phyloP scores from a whole-genome alignment of 371 early-diverging fungal species.

The Haplosporangium sp. region DNA sequence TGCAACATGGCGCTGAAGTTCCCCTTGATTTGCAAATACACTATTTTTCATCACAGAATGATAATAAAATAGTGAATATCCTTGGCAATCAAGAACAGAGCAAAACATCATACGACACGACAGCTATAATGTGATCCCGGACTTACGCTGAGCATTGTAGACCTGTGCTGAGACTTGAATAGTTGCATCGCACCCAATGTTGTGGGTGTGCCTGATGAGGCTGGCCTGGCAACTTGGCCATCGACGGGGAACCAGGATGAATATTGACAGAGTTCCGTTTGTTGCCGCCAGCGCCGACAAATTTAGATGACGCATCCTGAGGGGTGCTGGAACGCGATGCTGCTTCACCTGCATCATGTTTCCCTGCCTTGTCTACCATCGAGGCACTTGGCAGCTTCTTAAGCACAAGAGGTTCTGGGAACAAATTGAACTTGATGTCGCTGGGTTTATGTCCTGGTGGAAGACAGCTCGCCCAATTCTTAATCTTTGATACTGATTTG shows the following conservation, averaged over 20 bases:
- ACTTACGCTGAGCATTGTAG: constrained; percentile 49
- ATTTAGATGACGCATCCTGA: constrained; percentile 9
- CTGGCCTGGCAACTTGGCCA: constrained; percentile 2
- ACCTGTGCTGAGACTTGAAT: constrained; percentile 33
- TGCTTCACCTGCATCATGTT: constrained; percentile 21
- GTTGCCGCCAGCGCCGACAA: background rate
- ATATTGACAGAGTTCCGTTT: constrained; percentile 36
- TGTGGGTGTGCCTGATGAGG: constrained; percentile 10
- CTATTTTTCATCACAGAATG: constrained; percentile 4
- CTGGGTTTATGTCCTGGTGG: constrained; percentile 37
- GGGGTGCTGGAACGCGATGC: constrained; percentile 38
- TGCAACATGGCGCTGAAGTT: constrained; percentile 44
- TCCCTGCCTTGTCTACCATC: constrained; percentile 41
- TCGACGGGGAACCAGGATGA: constrained; percentile 27
- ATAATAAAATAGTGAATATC: background rate
- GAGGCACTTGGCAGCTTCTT: constrained; percentile 49
- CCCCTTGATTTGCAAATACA: constrained; percentile 27
- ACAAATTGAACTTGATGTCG: constrained; percentile 37
- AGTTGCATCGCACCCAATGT: constrained; percentile 46
- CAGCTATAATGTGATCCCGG: no score
- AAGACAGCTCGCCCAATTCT: constrained; percentile 46
- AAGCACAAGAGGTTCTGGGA: constrained; percentile 36
- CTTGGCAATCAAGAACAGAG: no score
- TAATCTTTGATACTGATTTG: constrained; percentile 51
- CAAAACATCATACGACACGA: no score